Evolutionary conservation across 1,284 basidiomycete genomes (phyloP), one percentile per base, ranked within the genome.

Genomic region (Cryptococcus maquisensis): DNA sequence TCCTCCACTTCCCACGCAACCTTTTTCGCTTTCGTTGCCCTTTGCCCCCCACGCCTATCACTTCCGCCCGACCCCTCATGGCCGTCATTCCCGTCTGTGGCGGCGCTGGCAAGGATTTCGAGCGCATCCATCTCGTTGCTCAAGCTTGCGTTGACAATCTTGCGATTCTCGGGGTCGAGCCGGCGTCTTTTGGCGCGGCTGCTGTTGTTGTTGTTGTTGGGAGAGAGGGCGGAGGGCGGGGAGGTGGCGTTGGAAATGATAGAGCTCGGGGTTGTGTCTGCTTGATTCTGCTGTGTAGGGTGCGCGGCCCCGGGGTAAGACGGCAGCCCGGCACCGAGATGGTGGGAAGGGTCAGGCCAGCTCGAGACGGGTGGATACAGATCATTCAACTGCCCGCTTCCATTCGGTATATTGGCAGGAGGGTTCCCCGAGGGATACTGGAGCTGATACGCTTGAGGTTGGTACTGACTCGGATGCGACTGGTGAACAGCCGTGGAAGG

Each of bases 71-170:
- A 6, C 52, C 47, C 10, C 42, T n/a, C n/a, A n/a, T n/a, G 44
- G n/a, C 51, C 51, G 6, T 55, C 54, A 36, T 67, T 63, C 3
- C 63, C 64, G 40, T 70, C 70, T 2, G 70, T 73, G 2, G 74
- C 74, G 0, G 76, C 75, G 57, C 73, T 67, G 24, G 75, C 76
- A 24, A 77, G 62, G 12, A 77, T 74, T 49, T 73, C 70, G 32
- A 77, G 60, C 4, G 76, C 76, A 52, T 77, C 76, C 51, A 70
- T 73, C 63, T 77, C 76, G 49, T 77, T 77, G 54, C 67, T 69
- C 59, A 77, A 71, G 50, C 67, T 73, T 7, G 73, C 73, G 26
- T 72, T 68, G 20, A 76, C 71, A 49, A 77, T 74, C 15, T 66
- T 61, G 12, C 70, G 54, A 35, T 68, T 67, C 23, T 54, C 54